Evolutionary conservation across 345 rosid genomes (phyloP).

Genomic region (thale cress (Arabidopsis thaliana)): TAIR10.1 NC_003074.8:15243001-15243500

Average conservation of each 20-base stretch:
- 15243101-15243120: slow-evolving; percentile 68
- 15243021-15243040: slow-evolving; percentile 14
- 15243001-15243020: slow-evolving; percentile 48
- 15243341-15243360: slow-evolving; percentile 96
- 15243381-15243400: slow-evolving; percentile 35
- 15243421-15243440: slow-evolving; percentile 7
- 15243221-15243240: slow-evolving; percentile 22
- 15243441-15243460: slow-evolving; percentile 15
- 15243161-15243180: slow-evolving; percentile 88
- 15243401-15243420: slow-evolving; percentile 25
- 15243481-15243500: slow-evolving; percentile 21
- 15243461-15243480: not conserved
- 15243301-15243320: slow-evolving; percentile 83
- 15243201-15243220: slow-evolving; percentile 33
- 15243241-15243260: slow-evolving; percentile 93
- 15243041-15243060: slow-evolving; percentile 10
- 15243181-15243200: slow-evolving; percentile 40
- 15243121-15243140: slow-evolving; percentile 92
- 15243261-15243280: slow-evolving; percentile 87
- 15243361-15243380: slow-evolving; percentile 74
- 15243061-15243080: slow-evolving; percentile 4
- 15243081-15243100: slow-evolving; percentile 32
- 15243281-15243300: slow-evolving; percentile 89
- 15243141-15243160: slow-evolving; percentile 97
- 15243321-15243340: slow-evolving; percentile 94